Percentiles rank a stretch among this genome's conserved stretches.
Conservation (phyloP, 2,329 filamentous ascomycete genomes). For the Clonostachys byssicola region DNA sequence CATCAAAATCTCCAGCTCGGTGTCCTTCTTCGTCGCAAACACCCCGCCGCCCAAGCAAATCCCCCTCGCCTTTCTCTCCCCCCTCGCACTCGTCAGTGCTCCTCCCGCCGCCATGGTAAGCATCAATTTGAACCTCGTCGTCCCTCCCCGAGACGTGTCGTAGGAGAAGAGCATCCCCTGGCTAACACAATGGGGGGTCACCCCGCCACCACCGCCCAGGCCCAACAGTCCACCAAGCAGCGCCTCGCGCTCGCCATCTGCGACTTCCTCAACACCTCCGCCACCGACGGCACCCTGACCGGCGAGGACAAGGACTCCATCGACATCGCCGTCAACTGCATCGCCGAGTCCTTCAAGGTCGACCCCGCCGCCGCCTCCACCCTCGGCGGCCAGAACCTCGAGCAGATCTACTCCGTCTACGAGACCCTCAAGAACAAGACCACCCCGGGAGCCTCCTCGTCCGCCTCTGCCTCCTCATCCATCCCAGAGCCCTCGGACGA, state of each 20-base stretch:
- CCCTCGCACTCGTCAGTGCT: neutral
- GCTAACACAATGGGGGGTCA: neutral
- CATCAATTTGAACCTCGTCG: neutral
- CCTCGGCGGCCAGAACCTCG: slow-evolving; percentile 80
- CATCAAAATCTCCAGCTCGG: too few species aligned
- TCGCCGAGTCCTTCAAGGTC: slow-evolving; percentile 92
- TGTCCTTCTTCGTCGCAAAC: too few species aligned
- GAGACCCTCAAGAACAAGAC: slow-evolving; percentile 74
- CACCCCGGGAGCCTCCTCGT: slow-evolving; percentile 30
- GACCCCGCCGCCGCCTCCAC: slow-evolving; percentile 78
- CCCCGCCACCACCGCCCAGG: slow-evolving; percentile 7
- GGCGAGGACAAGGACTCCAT: slow-evolving; percentile 89
- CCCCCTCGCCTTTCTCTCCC: neutral
- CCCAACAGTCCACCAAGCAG: slow-evolving; percentile 56
- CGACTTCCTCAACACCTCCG: slow-evolving; percentile 83
- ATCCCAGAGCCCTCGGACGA: slow-evolving; percentile 39
- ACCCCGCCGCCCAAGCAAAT: too few species aligned
- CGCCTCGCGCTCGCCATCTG: slow-evolving; percentile 95
- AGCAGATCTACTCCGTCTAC: slow-evolving; percentile 91
- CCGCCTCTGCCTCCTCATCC: slow-evolving; percentile 21
- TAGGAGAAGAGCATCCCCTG: neutral
- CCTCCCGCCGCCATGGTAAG: neutral
- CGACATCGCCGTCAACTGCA: slow-evolving; percentile 91
- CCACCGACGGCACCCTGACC: slow-evolving; percentile 82
- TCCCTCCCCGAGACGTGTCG: neutral